These are phyloP conservation scores for Xylaria sp. DNA, from an alignment of 2,329 filamentous ascomycete genomes.

Conservation along the genomic window DNA sequence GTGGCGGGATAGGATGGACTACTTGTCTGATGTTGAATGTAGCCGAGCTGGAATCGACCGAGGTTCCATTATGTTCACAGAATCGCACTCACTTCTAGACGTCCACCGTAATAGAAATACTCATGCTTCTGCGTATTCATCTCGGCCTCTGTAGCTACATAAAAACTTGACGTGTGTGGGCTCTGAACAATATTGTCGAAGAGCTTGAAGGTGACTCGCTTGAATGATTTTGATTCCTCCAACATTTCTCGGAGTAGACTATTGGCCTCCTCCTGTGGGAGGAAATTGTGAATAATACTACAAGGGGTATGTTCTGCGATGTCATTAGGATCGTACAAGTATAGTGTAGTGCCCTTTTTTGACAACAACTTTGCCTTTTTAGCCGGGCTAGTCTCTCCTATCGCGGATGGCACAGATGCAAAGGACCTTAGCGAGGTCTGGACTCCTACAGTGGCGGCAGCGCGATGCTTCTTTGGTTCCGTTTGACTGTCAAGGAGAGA, in stretches of 20 bases:
- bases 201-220: slow-evolving; percentile 80
- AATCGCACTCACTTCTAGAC: slow-evolving; percentile 64
- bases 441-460: slow-evolving; percentile 57
- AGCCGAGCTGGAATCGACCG: not conserved
- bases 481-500: slow-evolving; percentile 58
- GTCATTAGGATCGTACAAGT: slow-evolving; percentile 84
- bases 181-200: slow-evolving; percentile 89
- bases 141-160: slow-evolving; percentile 79
- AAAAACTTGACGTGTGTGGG: slow-evolving; percentile 86
- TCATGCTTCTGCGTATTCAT: slow-evolving; percentile 76
- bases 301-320: slow-evolving; percentile 88
- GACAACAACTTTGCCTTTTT: slow-evolving; percentile 65
- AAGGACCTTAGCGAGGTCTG: slow-evolving; percentile 74
- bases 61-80: not conserved
- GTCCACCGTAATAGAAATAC: slow-evolving; percentile 86
- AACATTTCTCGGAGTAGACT: slow-evolving; percentile 80
- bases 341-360: slow-evolving; percentile 83
- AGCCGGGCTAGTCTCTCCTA: slow-evolving; percentile 35
- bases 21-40: not conserved
- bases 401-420: slow-evolving; percentile 43
- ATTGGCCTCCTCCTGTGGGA: slow-evolving; percentile 77
- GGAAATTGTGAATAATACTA: slow-evolving; percentile 91
- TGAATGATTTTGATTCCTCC: slow-evolving; percentile 76
- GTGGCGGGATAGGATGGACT: not conserved
- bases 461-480: slow-evolving; percentile 47